Evolutionary conservation across 2,329 filamentous ascomycete species (phyloP), one percentile per base, ranked within the genome.

Genomic region (Neofusicoccum kwambonambiense): DNA sequence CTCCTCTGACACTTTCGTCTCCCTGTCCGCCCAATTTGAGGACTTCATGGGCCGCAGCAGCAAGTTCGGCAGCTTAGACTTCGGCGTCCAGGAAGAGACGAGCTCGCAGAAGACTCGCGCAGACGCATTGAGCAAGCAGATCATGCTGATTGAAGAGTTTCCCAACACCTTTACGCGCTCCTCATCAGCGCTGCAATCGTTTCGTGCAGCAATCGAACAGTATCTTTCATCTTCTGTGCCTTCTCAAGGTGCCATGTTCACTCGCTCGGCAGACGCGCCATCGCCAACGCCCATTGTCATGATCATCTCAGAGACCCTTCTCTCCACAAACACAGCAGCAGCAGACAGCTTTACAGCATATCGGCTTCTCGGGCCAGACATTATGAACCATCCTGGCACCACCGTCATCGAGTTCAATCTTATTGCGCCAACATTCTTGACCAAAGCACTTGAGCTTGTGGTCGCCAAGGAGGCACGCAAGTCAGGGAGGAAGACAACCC

Each of bases 341-440:
- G 88, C 92, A 12, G 93, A 98, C 73, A 97, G 91, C 76, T 93
- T 98, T 72, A 99, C 95, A 0, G 92, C 92, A 0, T 92, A 98
- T 79, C 88, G 93, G 27, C 80, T 99, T 17, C 86, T 99, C 3
- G 95, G 96, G 0, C 89, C 93, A 0, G 91, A 95, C 68, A 90
- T 99, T 49, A 83, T 92, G 13, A 88, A 90, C 47, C 93, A 98
- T 76, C 89, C 91, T 0, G 89, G 89, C 13, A 88, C 92, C 2
- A 87, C 86, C 8, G 82, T 91, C 4, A 92, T 99, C 68, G 93
- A 97, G 69, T 99, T 98, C 79, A 99, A 99, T 72, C 86, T 90
- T 12, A 89, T 99, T 67, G 95, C 95, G 0, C 89, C 92, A 0
- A 95, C 94, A 0, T 86, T 94, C 47, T 85, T 99, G 71, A 84